Percentiles rank a stretch among this genome's conserved stretches.
Evolutionary conservation across 2,329 filamentous ascomycete species (phyloP).

Genomic region (Fusarium algeriense): DNA sequence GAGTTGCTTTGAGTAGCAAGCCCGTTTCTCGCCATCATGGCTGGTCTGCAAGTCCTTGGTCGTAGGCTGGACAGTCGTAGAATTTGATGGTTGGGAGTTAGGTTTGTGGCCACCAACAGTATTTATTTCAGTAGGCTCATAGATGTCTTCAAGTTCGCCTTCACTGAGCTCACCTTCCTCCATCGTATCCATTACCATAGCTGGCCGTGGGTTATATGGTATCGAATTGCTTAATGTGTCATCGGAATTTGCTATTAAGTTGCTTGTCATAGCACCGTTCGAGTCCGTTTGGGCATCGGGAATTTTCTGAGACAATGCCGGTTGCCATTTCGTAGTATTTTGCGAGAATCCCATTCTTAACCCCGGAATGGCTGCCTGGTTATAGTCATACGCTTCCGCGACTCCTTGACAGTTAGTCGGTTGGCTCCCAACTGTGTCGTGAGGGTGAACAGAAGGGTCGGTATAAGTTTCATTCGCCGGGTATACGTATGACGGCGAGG

Average conservation of each 20-base stretch:
- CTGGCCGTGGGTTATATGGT: constrained; percentile 13
- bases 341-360: constrained; percentile 48
- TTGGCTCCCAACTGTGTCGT: constrained; percentile 13
- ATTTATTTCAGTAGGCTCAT: constrained; percentile 56
- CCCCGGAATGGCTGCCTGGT: constrained; percentile 52
- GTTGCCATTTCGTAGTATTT: constrained; percentile 31
- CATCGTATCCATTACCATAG: constrained; percentile 29
- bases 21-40: not conserved
- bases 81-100: not conserved
- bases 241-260: not conserved
- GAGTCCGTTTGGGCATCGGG: constrained; percentile 2
- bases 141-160: constrained; percentile 70
- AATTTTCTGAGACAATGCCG: constrained; percentile 20
- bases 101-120: not conserved
- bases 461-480: constrained; percentile 29
- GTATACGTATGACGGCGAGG: constrained; percentile 39
- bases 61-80: not conserved
- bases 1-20: constrained; percentile 8
- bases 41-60: not conserved
- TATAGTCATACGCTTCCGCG: constrained; percentile 42
- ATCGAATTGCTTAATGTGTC: not conserved
- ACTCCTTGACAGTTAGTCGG: constrained; percentile 16
- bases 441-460: constrained; percentile 17
- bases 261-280: not conserved
- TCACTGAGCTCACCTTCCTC: constrained; percentile 87